These are phyloP conservation scores for Chaetomidium leptoderma DNA, from an alignment of 495 filamentous ascomycete genomes.

Conservation along the genomic window DNA sequence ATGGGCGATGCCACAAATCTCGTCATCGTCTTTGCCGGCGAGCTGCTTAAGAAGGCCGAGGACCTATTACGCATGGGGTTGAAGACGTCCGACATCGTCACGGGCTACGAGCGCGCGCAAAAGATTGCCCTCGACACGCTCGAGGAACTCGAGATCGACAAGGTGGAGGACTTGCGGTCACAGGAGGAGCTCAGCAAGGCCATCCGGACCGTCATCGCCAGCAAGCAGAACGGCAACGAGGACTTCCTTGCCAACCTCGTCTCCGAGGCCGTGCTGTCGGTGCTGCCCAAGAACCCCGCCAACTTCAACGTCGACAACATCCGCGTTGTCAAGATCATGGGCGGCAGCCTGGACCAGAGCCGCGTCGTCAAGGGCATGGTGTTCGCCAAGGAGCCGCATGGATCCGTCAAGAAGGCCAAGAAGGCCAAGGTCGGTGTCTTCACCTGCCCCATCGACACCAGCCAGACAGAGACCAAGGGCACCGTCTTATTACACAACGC, in stretches of 20 bases:
- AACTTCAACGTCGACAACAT: slow-evolving; percentile 99
- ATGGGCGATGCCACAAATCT: slow-evolving; percentile 99
- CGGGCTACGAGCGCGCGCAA: slow-evolving; percentile 92
- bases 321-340: slow-evolving; percentile 99
- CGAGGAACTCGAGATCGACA: slow-evolving; percentile 87
- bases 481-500: slow-evolving; percentile 97
- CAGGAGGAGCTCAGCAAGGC: slow-evolving; percentile 86
- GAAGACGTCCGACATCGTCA: slow-evolving; percentile 93
- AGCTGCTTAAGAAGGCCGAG: slow-evolving; percentile 95
- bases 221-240: slow-evolving; percentile 93
- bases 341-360: slow-evolving; percentile 87
- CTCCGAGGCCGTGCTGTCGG: slow-evolving; percentile 87
- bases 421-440: slow-evolving; percentile 97
- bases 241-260: slow-evolving; percentile 81
- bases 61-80: slow-evolving; percentile 91
- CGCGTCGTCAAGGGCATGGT: slow-evolving; percentile 98
- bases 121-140: slow-evolving; percentile 77
- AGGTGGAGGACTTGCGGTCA: slow-evolving; percentile 76
- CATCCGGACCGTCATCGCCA: slow-evolving; percentile 88
- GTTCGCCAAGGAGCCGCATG: slow-evolving; percentile 87
- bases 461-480: slow-evolving; percentile 98
- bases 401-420: slow-evolving; percentile 77
- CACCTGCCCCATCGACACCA: slow-evolving; percentile 92
- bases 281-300: slow-evolving; percentile 92
- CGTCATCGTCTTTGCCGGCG: slow-evolving; percentile 93